phyloP scores from a whole-genome alignment of 129 eudicot genomes.

The Tagetes patula region DNA sequence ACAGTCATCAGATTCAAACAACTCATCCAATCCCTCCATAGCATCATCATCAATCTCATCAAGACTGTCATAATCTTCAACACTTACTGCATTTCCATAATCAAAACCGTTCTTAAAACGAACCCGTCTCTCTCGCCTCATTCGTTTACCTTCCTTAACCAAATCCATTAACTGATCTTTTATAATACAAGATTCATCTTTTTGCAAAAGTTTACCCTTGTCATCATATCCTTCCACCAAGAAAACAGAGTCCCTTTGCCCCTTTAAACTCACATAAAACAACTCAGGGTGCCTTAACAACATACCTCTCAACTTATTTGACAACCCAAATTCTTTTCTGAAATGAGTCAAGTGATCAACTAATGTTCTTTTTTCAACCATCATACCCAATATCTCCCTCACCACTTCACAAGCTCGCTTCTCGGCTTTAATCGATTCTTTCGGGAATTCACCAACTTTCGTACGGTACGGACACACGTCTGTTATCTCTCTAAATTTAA shows the following conservation, averaged over 20 bases:
- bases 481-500: constrained; percentile 60
- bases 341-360: constrained; percentile 93
- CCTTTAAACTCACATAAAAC: constrained; percentile 84
- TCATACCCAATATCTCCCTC: constrained; percentile 87
- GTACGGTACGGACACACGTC: constrained; percentile 81
- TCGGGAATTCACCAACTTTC: constrained; percentile 46
- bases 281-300: constrained; percentile 90
- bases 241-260: constrained; percentile 85
- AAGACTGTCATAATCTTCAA: constrained; percentile 32
- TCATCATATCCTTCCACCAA: constrained; percentile 81
- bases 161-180: constrained; percentile 54
- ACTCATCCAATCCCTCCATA: constrained; percentile 60
- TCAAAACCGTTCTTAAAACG: constrained; percentile 14
- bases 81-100: constrained; percentile 24
- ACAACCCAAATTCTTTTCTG: constrained; percentile 86
- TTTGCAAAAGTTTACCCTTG: constrained; percentile 59
- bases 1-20: constrained; percentile 52
- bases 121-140: constrained; percentile 58
- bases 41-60: constrained; percentile 44
- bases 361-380: constrained; percentile 79
- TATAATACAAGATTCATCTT: constrained; percentile 48
- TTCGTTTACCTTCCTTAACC: constrained; percentile 69
- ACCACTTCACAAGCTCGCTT: constrained; percentile 94
- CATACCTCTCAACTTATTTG: constrained; percentile 82
- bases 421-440: constrained; percentile 69